Base-by-base conservation (phyloP, 2,329 filamentous ascomycete species). In the Phaeosphaeriaceae sp. region DNA sequence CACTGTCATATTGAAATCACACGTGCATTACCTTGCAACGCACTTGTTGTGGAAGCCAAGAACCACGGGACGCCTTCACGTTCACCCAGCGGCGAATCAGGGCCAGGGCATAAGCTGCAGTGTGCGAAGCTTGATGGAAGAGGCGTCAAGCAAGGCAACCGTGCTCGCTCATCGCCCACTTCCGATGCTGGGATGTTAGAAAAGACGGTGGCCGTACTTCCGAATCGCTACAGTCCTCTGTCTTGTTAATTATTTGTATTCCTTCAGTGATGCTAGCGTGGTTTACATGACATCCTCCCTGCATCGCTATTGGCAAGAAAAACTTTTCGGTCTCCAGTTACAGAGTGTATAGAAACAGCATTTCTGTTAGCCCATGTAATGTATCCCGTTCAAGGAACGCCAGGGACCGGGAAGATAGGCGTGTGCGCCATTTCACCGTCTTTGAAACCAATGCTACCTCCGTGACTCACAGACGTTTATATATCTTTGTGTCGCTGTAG, bases 61-160 rank as follows among this genome's bases (percentile, higher is more conserved):
- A 33, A 39, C 34, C 15, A 52, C 42, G 50, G 37, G 49, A 48
- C 50, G 39, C 50, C 34, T 48, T 39, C 46, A 52, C 44, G 17
- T 46, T 36, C 38, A 45, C 34, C 40, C 30, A 36, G 46, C 45
- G 48, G 48, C 61, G 58, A 67, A 64, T 68, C 54, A 63, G 41
- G 50, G 33, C 40, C 36, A 30, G 39, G 26, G 23, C 26, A 40
- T 42, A 30, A 45, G 42, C 36, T 37, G 45, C 46, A 50, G 44
- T 40, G 52, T 51, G 34, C 42, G 39, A 18, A 43, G 20, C 43
- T 44, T 50, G 49, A 43, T 46, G 50, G 56, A 59, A 56, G 48
- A 68, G 56, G 58, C 61, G 54, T 62, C 41, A 36, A 49, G 54
- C 50, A 54, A 72, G 70, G 66, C 70, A 73, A 63, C 66, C 58